Conservation (phyloP, 1,284 basidiomycete genomes). For the Fomitopsis palustris region DNA sequence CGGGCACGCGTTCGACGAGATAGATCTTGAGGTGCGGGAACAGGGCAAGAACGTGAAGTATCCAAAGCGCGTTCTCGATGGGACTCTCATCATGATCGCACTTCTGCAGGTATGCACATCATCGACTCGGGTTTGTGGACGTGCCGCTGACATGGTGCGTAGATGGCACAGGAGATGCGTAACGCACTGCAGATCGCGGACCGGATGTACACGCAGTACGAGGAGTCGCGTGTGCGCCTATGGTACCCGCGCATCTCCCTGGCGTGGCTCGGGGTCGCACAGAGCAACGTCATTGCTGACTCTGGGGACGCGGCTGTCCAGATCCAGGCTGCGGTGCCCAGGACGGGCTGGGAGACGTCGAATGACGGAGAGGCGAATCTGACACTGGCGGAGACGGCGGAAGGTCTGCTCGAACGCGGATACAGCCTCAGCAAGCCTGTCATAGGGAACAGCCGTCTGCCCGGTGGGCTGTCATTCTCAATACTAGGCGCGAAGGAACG, state of each 20-base stretch:
- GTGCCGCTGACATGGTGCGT: background rate
- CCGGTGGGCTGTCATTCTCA: background rate
- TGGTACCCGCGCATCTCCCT: conserved; percentile 43
- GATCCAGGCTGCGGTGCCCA: conserved; percentile 15
- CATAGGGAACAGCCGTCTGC: background rate
- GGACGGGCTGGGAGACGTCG: conserved; percentile 8
- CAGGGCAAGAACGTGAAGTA: conserved; percentile 23
- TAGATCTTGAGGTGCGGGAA: conserved; percentile 27
- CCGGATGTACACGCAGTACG: conserved; percentile 32
- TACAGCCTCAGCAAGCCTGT: background rate
- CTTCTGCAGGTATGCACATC: conserved; percentile 37
- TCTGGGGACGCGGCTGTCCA: conserved; percentile 28
- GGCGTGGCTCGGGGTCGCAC: conserved; percentile 46
- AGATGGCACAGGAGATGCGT: conserved; percentile 45
- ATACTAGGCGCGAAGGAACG: conserved; percentile 1
- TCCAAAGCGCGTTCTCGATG: conserved; percentile 31
- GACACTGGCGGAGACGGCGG: conserved; percentile 25
- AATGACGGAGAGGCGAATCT: conserved; percentile 19
- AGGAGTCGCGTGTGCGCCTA: conserved; percentile 33
- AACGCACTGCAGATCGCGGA: conserved; percentile 34
- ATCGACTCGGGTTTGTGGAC: background rate
- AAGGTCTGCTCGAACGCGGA: conserved; percentile 24
- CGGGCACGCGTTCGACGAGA: conserved; percentile 29
- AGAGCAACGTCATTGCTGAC: conserved; percentile 37
- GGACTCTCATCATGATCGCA: conserved; percentile 41